Evolutionary conservation across 768 basidiomycete genomes (phyloP), one percentile per base, ranked within the genome.

Genomic region (Mycena epipterygia): DNA sequence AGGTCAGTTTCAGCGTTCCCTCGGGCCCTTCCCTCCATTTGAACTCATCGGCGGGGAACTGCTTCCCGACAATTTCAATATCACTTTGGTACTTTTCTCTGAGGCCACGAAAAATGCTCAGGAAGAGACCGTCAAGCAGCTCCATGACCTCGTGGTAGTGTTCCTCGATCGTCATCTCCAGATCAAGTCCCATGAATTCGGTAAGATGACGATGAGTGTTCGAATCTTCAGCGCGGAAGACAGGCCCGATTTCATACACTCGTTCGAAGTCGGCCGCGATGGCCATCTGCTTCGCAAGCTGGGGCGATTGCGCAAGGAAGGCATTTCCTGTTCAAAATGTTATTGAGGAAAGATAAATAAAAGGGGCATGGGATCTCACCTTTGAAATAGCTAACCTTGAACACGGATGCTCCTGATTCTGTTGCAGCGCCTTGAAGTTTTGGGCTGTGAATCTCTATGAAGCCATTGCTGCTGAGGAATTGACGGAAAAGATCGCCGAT

Each of bases 131-230:
- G 79, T 99, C 98, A 67, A 99, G 88, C 27, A 96, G 82, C 75
- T 98, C 96, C 85, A 99, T 87, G 39, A 96, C 96, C 82, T 99
- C 98, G 82, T 99, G 97, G 78, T 99, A 99, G 80, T 99, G 96
- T 80, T 98, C 97, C 80, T 99, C 96, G 74, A 99, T 96, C 5
- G 91, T 88, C 98, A 99, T 99, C 82, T 99, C 98, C 74, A 99
- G 88, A 93, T 99, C 98, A 74, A 99, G 92, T 32, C 98, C 98
- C 73, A 96, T 93, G 82, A 98, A 99, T 81, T 99, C 98, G 23
- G 98, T 99, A 84, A 99, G 87, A 85, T 99, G 98, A 58, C 98
- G 93, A 79, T 98, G 95, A 3, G 98, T 99, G 82, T 97, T 95
- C 53, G 97, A 93, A 81, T 99, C 91, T 82, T 99, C 98, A 19